phyloP scores from a whole-genome alignment of 257 asterid genomes.

The Ballota nigra region DNA sequence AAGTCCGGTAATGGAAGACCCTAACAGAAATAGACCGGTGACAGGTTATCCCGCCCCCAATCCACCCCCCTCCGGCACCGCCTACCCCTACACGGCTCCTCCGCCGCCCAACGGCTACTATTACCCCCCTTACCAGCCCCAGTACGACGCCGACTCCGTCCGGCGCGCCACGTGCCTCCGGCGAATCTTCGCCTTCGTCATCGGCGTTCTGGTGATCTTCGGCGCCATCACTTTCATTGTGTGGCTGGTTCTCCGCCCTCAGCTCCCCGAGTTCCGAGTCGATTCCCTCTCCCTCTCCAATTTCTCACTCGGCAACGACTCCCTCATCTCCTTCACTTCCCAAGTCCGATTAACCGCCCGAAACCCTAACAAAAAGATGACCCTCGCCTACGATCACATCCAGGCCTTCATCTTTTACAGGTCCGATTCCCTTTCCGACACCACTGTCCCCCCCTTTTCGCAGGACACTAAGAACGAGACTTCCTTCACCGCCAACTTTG shows the following conservation, averaged over 20 bases:
- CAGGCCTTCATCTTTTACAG: slow-evolving; percentile 40
- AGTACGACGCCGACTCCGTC: slow-evolving; percentile 42
- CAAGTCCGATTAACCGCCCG: slow-evolving; percentile 56
- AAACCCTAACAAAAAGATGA: slow-evolving; percentile 79
- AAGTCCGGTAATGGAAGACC: slow-evolving; percentile 49
- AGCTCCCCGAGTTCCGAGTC: slow-evolving; percentile 71
- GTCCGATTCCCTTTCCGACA: slow-evolving; percentile 37
- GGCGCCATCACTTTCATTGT: slow-evolving; percentile 61
- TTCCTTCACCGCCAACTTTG: slow-evolving; percentile 49
- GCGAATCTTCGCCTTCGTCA: slow-evolving; percentile 55
- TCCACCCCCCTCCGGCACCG: slow-evolving; percentile 48
- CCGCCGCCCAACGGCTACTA: slow-evolving; percentile 39
- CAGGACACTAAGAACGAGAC: slow-evolving; percentile 67
- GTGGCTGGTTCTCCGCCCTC: slow-evolving; percentile 89
- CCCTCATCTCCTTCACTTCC: slow-evolving; percentile 48
- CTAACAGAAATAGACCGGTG: slow-evolving; percentile 61
- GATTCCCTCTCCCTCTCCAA: slow-evolving; percentile 59
- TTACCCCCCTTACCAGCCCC: slow-evolving; percentile 34
- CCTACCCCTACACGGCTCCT: slow-evolving; percentile 56
- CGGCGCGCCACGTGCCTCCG: slow-evolving; percentile 75
- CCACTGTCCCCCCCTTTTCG: slow-evolving; percentile 57
- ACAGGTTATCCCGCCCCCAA: slow-evolving; percentile 77
- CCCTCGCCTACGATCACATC: slow-evolving; percentile 50
- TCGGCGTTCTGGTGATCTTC: slow-evolving; percentile 50
- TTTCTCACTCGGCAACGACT: slow-evolving; percentile 40